phyloP scores from a whole-genome alignment of 352 stramenopile genomes.

The Phytophthora agathidicida region DNA sequence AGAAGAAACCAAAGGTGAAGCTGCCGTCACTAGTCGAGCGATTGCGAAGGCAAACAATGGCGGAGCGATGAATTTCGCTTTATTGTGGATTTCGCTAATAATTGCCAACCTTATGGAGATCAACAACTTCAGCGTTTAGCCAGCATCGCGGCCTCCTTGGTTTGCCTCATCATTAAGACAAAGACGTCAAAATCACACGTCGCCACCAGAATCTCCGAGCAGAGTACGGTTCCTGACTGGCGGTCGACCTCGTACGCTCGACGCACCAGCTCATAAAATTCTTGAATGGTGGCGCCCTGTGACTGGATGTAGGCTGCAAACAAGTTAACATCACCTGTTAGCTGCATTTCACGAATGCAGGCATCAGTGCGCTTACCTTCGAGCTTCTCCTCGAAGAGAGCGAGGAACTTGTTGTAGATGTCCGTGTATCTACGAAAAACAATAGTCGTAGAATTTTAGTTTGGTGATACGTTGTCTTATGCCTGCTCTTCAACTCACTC shows the following conservation, averaged over 20 bases:
- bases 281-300: constrained; percentile 58
- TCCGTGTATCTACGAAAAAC: constrained; percentile 61
- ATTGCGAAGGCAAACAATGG: constrained; percentile 68
- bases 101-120: no score
- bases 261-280: constrained; percentile 73
- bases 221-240: constrained; percentile 67
- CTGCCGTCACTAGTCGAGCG: constrained; percentile 77
- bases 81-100: no score
- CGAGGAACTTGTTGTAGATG: constrained; percentile 81
- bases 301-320: constrained; percentile 61
- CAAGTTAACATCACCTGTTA: background rate
- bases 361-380: constrained; percentile 47
- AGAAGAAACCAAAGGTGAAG: constrained; percentile 74
- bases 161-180: constrained; percentile 86
- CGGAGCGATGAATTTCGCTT: constrained; percentile 46
- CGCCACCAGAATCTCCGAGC: constrained; percentile 79
- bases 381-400: constrained; percentile 78
- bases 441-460: constrained; percentile 6
- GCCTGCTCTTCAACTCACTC: constrained; percentile 40
- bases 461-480: background rate
- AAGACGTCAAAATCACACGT: constrained; percentile 85
- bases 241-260: constrained; percentile 61
- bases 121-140: constrained; percentile 53
- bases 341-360: background rate
- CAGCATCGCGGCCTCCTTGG: constrained; percentile 66